Evolutionary conservation across 176 grass and related monocot species (phyloP).

Genomic region (Musa troglodytarum): DNA sequence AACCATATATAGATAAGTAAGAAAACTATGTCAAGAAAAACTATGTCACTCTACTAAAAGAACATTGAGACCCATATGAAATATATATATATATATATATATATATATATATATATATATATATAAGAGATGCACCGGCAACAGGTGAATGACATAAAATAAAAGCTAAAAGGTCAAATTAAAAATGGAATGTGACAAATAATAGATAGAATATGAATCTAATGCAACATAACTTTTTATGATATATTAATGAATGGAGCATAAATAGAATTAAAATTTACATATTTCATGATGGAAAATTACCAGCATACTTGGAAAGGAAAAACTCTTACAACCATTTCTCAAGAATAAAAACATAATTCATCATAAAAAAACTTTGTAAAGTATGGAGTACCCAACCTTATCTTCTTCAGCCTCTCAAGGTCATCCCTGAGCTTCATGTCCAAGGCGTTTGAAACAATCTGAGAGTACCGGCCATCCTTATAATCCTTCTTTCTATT

Average conservation of each 20-base stretch:
- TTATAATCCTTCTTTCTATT: neutral
- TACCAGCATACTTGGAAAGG: no score
- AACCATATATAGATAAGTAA: no score
- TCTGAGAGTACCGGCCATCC: neutral
- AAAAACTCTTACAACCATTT: no score
- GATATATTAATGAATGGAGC: no score
- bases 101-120: no score
- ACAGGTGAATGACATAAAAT: neutral
- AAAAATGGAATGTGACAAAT: neutral
- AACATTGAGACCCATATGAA: neutral
- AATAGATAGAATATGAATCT: neutral
- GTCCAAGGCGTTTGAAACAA: neutral
- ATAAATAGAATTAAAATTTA: no score
- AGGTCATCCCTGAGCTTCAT: neutral
- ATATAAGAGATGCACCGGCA: neutral
- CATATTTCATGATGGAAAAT: no score
- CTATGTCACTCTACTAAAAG: neutral
- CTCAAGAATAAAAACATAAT: no score
- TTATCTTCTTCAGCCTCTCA: neutral
- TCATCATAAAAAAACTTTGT: no score
- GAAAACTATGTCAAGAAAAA: no score
- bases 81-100: no score
- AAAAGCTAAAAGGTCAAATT: neutral
- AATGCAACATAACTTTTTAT: neutral
- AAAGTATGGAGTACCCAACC: neutral